These are phyloP conservation scores for Candida sojae DNA, from an alignment of 1,139 yeast genomes.

Conservation along the genomic window DNA sequence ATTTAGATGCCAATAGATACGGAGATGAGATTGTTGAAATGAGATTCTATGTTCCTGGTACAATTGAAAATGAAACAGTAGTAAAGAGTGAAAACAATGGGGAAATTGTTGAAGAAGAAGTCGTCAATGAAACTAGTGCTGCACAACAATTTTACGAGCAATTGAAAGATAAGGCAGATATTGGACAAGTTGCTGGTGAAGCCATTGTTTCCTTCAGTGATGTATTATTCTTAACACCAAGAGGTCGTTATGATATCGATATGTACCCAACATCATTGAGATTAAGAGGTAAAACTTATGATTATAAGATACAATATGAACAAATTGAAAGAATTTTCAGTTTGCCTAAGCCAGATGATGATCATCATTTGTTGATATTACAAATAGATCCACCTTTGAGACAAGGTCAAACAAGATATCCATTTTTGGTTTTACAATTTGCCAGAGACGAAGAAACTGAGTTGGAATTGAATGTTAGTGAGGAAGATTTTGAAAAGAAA, in stretches of 20 bases:
- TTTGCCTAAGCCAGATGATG: constrained; percentile 91
- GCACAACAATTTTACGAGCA: constrained; percentile 89
- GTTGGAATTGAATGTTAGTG: constrained; percentile 82
- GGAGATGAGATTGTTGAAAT: constrained; percentile 97
- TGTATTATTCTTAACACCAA: constrained; percentile 90
- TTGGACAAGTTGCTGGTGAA: constrained; percentile 94
- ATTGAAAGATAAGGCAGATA: constrained; percentile 91
- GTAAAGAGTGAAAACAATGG: constrained; percentile 38
- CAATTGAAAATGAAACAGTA: constrained; percentile 49
- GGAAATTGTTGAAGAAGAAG: constrained; percentile 41
- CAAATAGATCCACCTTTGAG: constrained; percentile 92
- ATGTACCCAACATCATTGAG: constrained; percentile 88
- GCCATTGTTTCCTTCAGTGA: constrained; percentile 96
- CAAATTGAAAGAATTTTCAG: constrained; percentile 90
- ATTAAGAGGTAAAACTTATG: constrained; percentile 96
- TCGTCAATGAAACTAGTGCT: constrained; percentile 64
- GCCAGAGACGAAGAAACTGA: constrained; percentile 89
- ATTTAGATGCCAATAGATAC: constrained; percentile 57
- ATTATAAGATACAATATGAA: constrained; percentile 89
- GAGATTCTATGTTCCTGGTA: constrained; percentile 91
- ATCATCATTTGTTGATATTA: constrained; percentile 81
- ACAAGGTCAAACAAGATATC: constrained; percentile 95
- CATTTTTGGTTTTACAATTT: constrained; percentile 88
- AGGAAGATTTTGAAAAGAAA: constrained; percentile 74
- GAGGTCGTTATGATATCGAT: constrained; percentile 97